Conservation (phyloP, 2,329 filamentous ascomycete genomes). For the Elsinoe ampelina region DNA sequence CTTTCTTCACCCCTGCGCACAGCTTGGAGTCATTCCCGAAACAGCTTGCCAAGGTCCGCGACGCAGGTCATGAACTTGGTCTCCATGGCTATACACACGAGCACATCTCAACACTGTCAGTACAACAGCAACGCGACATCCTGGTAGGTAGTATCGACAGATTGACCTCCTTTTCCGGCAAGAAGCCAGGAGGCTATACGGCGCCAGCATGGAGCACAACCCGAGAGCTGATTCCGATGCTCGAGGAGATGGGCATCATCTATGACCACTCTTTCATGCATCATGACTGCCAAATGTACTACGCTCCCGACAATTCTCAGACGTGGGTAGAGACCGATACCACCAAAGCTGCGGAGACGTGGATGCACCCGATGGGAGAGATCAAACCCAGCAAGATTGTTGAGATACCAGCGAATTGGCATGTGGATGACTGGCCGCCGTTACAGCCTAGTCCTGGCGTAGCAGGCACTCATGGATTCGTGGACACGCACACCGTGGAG, state of each 20-base stretch:
- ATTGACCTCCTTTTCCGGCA: slow-evolving; percentile 31
- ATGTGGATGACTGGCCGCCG: slow-evolving; percentile 40
- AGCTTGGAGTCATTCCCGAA: slow-evolving; percentile 41
- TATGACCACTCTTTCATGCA: slow-evolving; percentile 44
- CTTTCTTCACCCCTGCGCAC: slow-evolving; percentile 36
- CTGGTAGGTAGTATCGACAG: slow-evolving; percentile 32
- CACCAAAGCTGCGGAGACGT: slow-evolving; percentile 25
- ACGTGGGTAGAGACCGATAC: slow-evolving; percentile 26
- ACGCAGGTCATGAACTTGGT: slow-evolving; percentile 35
- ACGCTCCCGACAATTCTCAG: slow-evolving; percentile 21
- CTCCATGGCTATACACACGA: slow-evolving; percentile 37
- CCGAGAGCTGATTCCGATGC: slow-evolving; percentile 30
- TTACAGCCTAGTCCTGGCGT: slow-evolving; percentile 28
- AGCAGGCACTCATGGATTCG: slow-evolving; percentile 30
- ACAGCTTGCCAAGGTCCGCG: slow-evolving; percentile 37
- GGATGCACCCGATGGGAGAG: slow-evolving; percentile 32
- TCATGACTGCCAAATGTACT: slow-evolving; percentile 36
- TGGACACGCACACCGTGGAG: slow-evolving; percentile 35
- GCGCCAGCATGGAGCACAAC: slow-evolving; percentile 36
- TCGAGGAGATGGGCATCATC: slow-evolving; percentile 35
- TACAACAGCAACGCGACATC: slow-evolving; percentile 30
- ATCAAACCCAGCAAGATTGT: slow-evolving; percentile 30
- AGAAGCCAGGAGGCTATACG: slow-evolving; percentile 35
- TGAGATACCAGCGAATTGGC: slow-evolving; percentile 40
- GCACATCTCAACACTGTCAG: slow-evolving; percentile 23